Percentiles rank a stretch among this genome's conserved stretches.
phyloP scores from a whole-genome alignment of 1,284 basidiomycete genomes.

The Malassezia cuniculi region DNA sequence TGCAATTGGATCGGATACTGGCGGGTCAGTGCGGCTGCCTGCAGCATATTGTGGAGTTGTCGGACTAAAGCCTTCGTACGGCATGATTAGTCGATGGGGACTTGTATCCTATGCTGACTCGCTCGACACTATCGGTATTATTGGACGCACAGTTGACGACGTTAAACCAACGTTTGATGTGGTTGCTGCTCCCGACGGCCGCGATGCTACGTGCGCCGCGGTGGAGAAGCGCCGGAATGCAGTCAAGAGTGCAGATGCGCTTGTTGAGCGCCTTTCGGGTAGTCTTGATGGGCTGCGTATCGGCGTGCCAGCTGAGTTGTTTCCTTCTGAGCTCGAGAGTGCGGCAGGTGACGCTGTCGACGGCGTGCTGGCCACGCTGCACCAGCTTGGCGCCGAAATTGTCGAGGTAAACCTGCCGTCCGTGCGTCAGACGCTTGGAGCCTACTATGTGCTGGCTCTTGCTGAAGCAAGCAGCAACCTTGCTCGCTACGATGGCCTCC shows the following conservation, averaged over 20 bases:
- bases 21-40: slow-evolving; percentile 81
- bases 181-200: slow-evolving; percentile 56
- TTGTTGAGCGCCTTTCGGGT: no score
- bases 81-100: slow-evolving; percentile 76
- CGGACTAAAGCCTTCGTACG: slow-evolving; percentile 89
- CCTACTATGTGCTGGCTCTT: slow-evolving; percentile 86
- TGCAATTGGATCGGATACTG: slow-evolving; percentile 84
- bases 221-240: not conserved
- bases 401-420: slow-evolving; percentile 65
- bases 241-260: not conserved
- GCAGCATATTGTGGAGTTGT: slow-evolving; percentile 85
- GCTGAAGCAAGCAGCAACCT: slow-evolving; percentile 91
- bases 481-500: slow-evolving; percentile 74
- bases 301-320: slow-evolving; percentile 66
- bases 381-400: slow-evolving; percentile 56
- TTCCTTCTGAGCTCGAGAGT: slow-evolving; percentile 58
- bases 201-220: slow-evolving; percentile 64
- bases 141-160: slow-evolving; percentile 53
- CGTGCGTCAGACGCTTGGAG: slow-evolving; percentile 66
- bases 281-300: slow-evolving; percentile 52
- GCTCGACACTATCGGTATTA: slow-evolving; percentile 79
- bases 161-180: slow-evolving; percentile 56
- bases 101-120: slow-evolving; percentile 87
- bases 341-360: slow-evolving; percentile 18
- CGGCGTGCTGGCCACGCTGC: slow-evolving; percentile 50